Conservation (phyloP, 352 stramenopile species). For the Phytophthora pini region DNA sequence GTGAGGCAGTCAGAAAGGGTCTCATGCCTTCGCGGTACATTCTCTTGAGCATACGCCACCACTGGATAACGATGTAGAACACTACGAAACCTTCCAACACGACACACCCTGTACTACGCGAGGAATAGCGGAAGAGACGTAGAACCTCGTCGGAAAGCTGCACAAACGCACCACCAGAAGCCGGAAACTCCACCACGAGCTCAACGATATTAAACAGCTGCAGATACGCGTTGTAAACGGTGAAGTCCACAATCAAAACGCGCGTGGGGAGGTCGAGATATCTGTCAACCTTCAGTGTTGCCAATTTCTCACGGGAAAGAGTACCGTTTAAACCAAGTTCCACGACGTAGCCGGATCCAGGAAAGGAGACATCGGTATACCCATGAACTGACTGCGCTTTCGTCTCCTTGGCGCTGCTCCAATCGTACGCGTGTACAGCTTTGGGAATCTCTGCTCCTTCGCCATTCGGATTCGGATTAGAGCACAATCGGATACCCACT, state of each 20-base stretch:
- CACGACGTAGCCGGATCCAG: constrained; percentile 68
- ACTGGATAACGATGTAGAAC: constrained; percentile 48
- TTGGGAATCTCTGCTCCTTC: constrained; percentile 36
- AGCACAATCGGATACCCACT: constrained; percentile 49
- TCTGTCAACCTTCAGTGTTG: constrained; percentile 44
- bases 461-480: constrained; percentile 60
- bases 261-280: constrained; percentile 71
- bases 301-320: constrained; percentile 31
- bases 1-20: constrained; percentile 34
- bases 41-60: constrained; percentile 41
- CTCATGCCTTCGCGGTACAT: constrained; percentile 42
- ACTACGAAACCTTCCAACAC: constrained; percentile 63
- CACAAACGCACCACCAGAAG: constrained; percentile 60
- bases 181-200: constrained; percentile 67
- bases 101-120: constrained; percentile 40
- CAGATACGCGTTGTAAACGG: constrained; percentile 69
- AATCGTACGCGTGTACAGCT: constrained; percentile 63
- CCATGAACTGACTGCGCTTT: constrained; percentile 24
- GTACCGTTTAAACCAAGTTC: constrained; percentile 52
- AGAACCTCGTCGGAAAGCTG: constrained; percentile 54
- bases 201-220: constrained; percentile 72
- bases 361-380: constrained; percentile 50
- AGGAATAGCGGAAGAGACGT: constrained; percentile 63
- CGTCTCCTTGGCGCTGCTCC: constrained; percentile 40
- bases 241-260: constrained; percentile 67